These are phyloP conservation scores for Chiua virens DNA, from an alignment of 768 basidiomycete species.

Conservation along the genomic window DNA sequence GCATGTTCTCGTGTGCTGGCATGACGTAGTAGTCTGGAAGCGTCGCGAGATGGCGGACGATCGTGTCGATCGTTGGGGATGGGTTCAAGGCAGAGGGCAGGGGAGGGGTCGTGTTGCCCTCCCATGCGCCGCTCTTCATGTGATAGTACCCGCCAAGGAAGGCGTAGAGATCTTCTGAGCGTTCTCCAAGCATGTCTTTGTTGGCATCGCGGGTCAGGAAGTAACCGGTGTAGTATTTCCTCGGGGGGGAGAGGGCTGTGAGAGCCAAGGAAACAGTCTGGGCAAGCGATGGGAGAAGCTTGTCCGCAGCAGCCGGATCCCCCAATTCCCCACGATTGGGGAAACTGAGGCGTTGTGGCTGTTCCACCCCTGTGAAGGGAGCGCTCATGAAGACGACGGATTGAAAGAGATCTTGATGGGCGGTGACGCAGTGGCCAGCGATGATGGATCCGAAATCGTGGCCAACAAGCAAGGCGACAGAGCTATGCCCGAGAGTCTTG, in stretches of 20 bases:
- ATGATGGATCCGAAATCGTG: constrained; percentile 61
- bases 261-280: constrained; percentile 26
- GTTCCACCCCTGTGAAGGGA: constrained; percentile 50
- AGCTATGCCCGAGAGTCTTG: constrained; percentile 47
- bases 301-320: constrained; percentile 6
- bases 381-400: constrained; percentile 60
- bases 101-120: constrained; percentile 39
- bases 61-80: constrained; percentile 19
- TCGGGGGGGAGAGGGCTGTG: constrained; percentile 45
- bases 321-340: constrained; percentile 1
- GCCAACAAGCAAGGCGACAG: constrained; percentile 51
- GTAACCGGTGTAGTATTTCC: constrained; percentile 59
- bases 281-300: constrained; percentile 7
- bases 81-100: constrained; percentile 32
- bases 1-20: constrained; percentile 54
- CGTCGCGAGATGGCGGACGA: constrained; percentile 35
- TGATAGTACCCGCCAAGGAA: constrained; percentile 37
- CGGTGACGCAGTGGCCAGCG: constrained; percentile 53
- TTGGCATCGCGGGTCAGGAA: constrained; percentile 49
- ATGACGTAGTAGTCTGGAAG: constrained; percentile 65
- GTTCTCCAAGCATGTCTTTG: constrained; percentile 36
- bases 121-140: constrained; percentile 59
- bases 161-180: constrained; percentile 16
- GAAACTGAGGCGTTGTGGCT: constrained; percentile 17
- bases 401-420: constrained; percentile 55